Percentiles rank a stretch among this genome's conserved stretches.
Conservation (phyloP, 768 basidiomycete species). For the Tulasnella calospora region DNA sequence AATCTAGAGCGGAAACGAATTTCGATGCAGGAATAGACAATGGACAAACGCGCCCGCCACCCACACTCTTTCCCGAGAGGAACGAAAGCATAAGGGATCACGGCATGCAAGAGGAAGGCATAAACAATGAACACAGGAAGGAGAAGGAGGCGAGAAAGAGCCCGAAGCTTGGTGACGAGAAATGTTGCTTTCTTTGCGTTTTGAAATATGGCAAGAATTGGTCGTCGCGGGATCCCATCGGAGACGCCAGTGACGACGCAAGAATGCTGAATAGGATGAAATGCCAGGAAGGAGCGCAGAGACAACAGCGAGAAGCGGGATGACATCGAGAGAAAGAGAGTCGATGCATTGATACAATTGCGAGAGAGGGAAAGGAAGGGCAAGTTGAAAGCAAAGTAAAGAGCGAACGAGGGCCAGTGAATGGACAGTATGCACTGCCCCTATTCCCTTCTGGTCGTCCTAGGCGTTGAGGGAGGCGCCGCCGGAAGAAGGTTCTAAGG, state of each 20-base stretch:
- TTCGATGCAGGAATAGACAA: background rate
- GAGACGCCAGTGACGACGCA: constrained; percentile 1
- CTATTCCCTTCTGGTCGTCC: constrained; percentile 66
- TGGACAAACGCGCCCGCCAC: constrained; percentile 5
- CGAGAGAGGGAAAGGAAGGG: background rate
- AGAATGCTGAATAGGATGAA: constrained; percentile 8
- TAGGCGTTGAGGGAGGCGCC: constrained; percentile 68
- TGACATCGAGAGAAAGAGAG: constrained; percentile 17
- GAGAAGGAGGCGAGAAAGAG: background rate
- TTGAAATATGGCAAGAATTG: background rate
- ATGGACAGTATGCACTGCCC: background rate
- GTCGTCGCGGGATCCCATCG: background rate
- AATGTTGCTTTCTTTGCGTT: constrained; percentile 1
- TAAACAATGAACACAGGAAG: background rate
- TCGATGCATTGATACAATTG: constrained; percentile 6
- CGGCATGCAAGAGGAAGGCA: constrained; percentile 11
- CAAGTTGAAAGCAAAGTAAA: constrained; percentile 7
- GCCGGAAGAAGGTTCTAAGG: constrained; percentile 71
- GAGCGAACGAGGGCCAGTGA: background rate
- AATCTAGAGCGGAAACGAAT: background rate
- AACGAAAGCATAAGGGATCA: background rate
- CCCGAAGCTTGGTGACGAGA: background rate
- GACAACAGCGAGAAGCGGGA: constrained; percentile 9
- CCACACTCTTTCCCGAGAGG: background rate
- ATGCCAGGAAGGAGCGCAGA: background rate